A percentile compares a stretch with the other conserved stretches of the same genome.
These are phyloP conservation scores for Lycium barbarum DNA, from an alignment of 257 asterid genomes.

Conservation along the genomic window DNA sequence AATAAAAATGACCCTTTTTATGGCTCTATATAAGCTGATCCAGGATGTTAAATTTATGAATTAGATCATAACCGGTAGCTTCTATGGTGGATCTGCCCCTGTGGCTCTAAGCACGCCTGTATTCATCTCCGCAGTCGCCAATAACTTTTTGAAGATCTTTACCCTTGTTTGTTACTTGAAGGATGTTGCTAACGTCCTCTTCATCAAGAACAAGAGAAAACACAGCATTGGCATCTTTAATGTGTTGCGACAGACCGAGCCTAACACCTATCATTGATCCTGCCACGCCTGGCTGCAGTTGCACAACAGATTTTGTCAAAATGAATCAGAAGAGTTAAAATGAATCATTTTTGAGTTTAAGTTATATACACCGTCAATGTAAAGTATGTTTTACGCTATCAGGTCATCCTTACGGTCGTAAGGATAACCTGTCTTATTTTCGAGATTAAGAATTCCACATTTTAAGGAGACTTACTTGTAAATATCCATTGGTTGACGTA, in stretches of 20 bases:
- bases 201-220: slow-evolving; percentile 82
- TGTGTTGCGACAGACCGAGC: slow-evolving; percentile 88
- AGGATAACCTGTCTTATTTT: not conserved
- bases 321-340: not conserved
- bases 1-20: not conserved
- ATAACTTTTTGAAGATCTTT: slow-evolving; percentile 76
- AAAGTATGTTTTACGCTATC: not conserved
- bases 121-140: slow-evolving; percentile 96
- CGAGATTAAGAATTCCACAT: not conserved
- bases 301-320: slow-evolving; percentile 17
- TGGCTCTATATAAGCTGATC: not conserved
- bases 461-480: not conserved
- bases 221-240: slow-evolving; percentile 65
- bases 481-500: too few species aligned
- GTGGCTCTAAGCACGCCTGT: slow-evolving; percentile 60
- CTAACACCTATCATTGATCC: slow-evolving; percentile 98
- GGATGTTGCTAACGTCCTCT: slow-evolving; percentile 68
- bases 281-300: slow-evolving; percentile 84
- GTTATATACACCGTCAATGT: not conserved
- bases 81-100: too few species aligned
- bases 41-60: not conserved
- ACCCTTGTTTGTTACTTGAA: slow-evolving; percentile 70
- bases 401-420: not conserved
- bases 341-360: not conserved
- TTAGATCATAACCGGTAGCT: not conserved